A percentile compares a stretch with the other conserved stretches of the same genome.
Conservation (phyloP, 768 basidiomycete genomes). For the Leccinum imitatum region DNA sequence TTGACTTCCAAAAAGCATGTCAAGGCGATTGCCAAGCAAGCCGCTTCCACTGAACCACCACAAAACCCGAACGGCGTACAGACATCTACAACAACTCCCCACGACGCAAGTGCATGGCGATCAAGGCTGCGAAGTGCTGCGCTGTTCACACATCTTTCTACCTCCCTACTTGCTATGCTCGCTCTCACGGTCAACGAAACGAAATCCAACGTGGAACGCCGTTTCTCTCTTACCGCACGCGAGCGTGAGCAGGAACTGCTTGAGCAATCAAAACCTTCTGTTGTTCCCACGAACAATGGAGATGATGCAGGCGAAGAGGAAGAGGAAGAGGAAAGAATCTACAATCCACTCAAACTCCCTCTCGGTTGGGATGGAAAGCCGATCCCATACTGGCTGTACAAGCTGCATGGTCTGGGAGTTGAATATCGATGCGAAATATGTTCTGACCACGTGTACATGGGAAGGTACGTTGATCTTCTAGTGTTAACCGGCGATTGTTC, state of each 20-base stretch:
- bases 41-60: slow-evolving; percentile 36
- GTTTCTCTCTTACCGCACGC: slow-evolving; percentile 94
- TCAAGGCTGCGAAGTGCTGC: slow-evolving; percentile 65
- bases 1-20: slow-evolving; percentile 93
- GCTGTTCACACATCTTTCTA: slow-evolving; percentile 66
- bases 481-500: slow-evolving; percentile 9
- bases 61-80: slow-evolving; percentile 36
- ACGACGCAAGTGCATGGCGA: slow-evolving; percentile 32
- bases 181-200: slow-evolving; percentile 77
- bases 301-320: slow-evolving; percentile 70
- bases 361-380: slow-evolving; percentile 99
- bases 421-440: slow-evolving; percentile 98
- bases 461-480: slow-evolving; percentile 53
- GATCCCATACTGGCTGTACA: slow-evolving; percentile 98
- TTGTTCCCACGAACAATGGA: slow-evolving; percentile 44
- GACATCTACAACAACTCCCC: slow-evolving; percentile 34
- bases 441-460: slow-evolving; percentile 96
- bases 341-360: slow-evolving; percentile 96
- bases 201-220: slow-evolving; percentile 93
- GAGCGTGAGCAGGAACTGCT: slow-evolving; percentile 93
- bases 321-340: slow-evolving; percentile 94
- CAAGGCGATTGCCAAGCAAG: slow-evolving; percentile 83
- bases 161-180: slow-evolving; percentile 65
- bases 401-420: slow-evolving; percentile 96
- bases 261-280: slow-evolving; percentile 60